Conservation (phyloP, 2,329 filamentous ascomycete genomes). For the Talaromyces albobiverticillius region DNA sequence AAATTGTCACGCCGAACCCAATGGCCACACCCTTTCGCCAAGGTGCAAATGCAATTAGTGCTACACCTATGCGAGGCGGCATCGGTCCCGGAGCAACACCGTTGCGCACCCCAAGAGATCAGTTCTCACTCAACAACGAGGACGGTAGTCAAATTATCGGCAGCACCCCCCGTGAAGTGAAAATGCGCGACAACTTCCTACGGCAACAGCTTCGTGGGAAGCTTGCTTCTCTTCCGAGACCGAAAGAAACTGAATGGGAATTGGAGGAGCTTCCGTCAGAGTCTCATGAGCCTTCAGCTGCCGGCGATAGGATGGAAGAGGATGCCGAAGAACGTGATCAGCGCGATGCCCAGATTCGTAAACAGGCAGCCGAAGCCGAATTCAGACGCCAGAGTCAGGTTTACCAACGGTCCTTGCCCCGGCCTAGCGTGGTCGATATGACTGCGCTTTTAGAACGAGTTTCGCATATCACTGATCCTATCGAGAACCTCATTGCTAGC, state of each 20-base stretch:
- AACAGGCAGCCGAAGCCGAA: slow-evolving; percentile 67
- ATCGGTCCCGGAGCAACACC: slow-evolving; percentile 74
- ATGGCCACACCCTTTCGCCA: slow-evolving; percentile 83
- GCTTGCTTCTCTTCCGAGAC: slow-evolving; percentile 80
- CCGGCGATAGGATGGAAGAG: slow-evolving; percentile 58
- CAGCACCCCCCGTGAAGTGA: slow-evolving; percentile 74
- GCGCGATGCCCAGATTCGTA: slow-evolving; percentile 59
- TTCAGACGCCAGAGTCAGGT: slow-evolving; percentile 83
- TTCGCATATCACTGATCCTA: slow-evolving; percentile 58
- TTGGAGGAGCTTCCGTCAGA: slow-evolving; percentile 83
- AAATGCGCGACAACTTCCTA: slow-evolving; percentile 65
- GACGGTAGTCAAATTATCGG: slow-evolving; percentile 64
- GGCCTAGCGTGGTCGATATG: slow-evolving; percentile 71
- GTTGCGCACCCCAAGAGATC: slow-evolving; percentile 83
- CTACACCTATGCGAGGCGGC: slow-evolving; percentile 61
- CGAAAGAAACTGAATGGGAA: slow-evolving; percentile 92
- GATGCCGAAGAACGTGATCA: slow-evolving; percentile 73
- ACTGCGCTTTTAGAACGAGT: slow-evolving; percentile 64
- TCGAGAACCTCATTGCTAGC: slow-evolving; percentile 67
- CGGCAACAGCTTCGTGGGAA: slow-evolving; percentile 62
- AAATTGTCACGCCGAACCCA: slow-evolving; percentile 88
- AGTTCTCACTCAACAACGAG: slow-evolving; percentile 74
- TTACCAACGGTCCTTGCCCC: slow-evolving; percentile 79
- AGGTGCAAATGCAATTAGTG: slow-evolving; percentile 58
- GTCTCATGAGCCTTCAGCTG: slow-evolving; percentile 56